Conservation (phyloP, 495 filamentous ascomycete genomes). For the Talaromyces wortmannii region DNA sequence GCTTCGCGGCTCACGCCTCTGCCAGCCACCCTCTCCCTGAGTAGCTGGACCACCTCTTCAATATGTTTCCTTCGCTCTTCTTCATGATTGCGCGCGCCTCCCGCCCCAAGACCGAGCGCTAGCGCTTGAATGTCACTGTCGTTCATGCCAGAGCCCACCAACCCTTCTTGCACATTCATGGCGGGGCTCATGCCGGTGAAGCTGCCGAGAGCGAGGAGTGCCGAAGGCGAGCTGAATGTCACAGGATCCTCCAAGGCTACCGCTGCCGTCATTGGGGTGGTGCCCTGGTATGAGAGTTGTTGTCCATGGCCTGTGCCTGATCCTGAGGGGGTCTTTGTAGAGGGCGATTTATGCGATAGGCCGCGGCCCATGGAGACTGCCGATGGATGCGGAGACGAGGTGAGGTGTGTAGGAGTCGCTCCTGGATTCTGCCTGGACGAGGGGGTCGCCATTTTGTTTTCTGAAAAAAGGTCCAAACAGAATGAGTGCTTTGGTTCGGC, state of each 20-base stretch:
- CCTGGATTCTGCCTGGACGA: slow-evolving; percentile 35
- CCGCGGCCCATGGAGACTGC: slow-evolving; percentile 30
- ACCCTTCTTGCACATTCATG: slow-evolving; percentile 29
- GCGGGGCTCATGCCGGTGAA: slow-evolving; percentile 38
- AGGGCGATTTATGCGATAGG: slow-evolving; percentile 38
- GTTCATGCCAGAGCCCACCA: slow-evolving; percentile 33
- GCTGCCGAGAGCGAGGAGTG: slow-evolving; percentile 33
- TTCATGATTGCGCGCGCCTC: slow-evolving; percentile 37
- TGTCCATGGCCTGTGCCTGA: slow-evolving; percentile 20
- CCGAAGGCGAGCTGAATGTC: slow-evolving; percentile 39
- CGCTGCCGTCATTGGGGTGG: slow-evolving; percentile 31
- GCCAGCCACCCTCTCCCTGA: slow-evolving; percentile 35
- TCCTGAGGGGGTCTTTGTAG: slow-evolving; percentile 31
- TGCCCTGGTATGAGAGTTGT: slow-evolving; percentile 30
- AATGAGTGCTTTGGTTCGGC: neutral
- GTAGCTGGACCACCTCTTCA: slow-evolving; percentile 31
- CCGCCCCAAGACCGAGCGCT: slow-evolving; percentile 25
- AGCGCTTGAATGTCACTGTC: slow-evolving; percentile 38
- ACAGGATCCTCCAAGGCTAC: slow-evolving; percentile 31
- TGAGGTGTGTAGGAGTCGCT: slow-evolving; percentile 40
- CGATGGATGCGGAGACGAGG: slow-evolving; percentile 35
- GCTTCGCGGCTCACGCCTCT: slow-evolving; percentile 70
- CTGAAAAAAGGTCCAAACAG: neutral
- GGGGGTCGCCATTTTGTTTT: slow-evolving; percentile 32
- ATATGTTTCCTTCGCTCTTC: slow-evolving; percentile 49